Base-by-base conservation (phyloP, 2,329 filamentous ascomycete genomes). In the Nectriaceae sp. region DNA sequence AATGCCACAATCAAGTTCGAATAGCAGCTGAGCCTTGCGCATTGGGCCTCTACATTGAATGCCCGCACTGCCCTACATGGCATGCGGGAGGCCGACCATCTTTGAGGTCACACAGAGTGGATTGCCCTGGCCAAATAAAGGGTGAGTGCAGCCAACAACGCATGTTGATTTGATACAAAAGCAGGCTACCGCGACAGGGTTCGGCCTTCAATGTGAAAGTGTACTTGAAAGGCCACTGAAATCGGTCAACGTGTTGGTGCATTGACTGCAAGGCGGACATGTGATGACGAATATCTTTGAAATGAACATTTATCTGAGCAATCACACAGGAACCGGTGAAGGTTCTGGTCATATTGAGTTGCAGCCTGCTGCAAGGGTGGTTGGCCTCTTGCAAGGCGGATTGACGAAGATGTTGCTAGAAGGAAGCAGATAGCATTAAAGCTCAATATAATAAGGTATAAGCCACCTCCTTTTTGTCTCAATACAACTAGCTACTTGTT, bases 191-290 rank as follows among this genome's bases (percentile, higher is more conserved):
- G 31, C 35, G 35, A 35, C 39, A 5, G 22, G 46, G 55, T 50
- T 35, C 38, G 59, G 59, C 59, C 59, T 62, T 59, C 59, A 8
- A 33, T 50, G 55, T 52, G 11, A 15, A n/a, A 20, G 11, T 37
- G 33, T n/a, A 10, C 24, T 29, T 36, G 8, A 36, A 10, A 19
- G 16, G 8, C 45, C 46, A 42, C 26, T 29, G 11, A 19, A 21
- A 15, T 5, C 8, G 44, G 40, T 41, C 44, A 18, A 49, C 40
- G 43, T 49, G 46, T 54, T 55, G 47, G 47, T 29, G 20, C 40
- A 38, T 31, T 18, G 18, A 29, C 41, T 18, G 18, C 47, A 24
- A 39, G 36, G 42, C 29, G 33, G 44, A 22, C 39, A 19, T 44
- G 15, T 31, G 31, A 47, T 22, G 5, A 5, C 6, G n/a, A 10